phyloP scores from a whole-genome alignment of 2,329 filamentous ascomycete species.

The Botrytis pseudocinerea region DNA sequence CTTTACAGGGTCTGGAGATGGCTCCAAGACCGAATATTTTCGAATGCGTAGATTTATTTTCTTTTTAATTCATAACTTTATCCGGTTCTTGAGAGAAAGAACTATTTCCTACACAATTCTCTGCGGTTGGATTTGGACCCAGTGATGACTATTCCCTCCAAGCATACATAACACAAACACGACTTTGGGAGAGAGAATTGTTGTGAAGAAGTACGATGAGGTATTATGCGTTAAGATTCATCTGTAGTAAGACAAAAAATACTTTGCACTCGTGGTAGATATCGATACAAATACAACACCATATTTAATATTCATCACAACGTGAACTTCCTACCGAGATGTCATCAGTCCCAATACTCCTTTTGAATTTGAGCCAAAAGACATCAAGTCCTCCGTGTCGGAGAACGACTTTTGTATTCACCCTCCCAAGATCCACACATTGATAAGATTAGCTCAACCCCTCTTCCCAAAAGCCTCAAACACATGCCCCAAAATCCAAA shows the following conservation, averaged over 20 bases:
- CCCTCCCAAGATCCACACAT: background rate
- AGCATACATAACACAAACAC: background rate
- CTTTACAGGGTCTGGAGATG: background rate
- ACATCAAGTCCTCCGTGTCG: background rate
- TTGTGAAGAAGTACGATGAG: background rate
- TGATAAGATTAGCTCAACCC: conserved; percentile 40
- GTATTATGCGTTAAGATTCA: background rate
- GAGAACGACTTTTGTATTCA: background rate
- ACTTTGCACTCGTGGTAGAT: background rate
- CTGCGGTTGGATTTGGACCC: background rate
- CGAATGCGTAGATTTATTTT: background rate
- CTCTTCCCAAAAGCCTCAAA: background rate
- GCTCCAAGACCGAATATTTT: background rate
- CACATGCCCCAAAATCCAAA: background rate
- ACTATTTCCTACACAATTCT: background rate
- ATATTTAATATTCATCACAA: background rate
- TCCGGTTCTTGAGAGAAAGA: background rate
- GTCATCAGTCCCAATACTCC: background rate
- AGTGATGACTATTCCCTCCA: background rate
- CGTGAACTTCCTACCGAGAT: background rate
- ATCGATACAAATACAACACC: background rate
- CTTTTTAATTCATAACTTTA: background rate
- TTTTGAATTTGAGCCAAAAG: background rate
- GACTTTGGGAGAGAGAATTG: background rate
- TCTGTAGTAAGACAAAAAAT: background rate